phyloP scores from a whole-genome alignment of 495 filamentous ascomycete species.

The Pyronema domesticum region DNA sequence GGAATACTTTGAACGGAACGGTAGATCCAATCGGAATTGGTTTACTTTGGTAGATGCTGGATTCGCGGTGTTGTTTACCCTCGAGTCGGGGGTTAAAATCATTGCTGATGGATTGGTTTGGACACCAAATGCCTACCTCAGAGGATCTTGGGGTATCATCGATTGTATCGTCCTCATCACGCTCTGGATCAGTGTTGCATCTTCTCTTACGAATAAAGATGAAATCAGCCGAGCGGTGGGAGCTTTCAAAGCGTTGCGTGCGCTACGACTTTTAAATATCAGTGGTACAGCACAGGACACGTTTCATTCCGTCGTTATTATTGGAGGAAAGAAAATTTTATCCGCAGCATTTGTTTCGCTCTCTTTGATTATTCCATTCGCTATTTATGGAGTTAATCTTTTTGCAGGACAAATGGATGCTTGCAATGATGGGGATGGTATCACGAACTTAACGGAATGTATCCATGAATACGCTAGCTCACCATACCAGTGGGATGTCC shows the following conservation, averaged over 20 bases:
- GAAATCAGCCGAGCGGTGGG: constrained; percentile 76
- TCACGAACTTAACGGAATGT: constrained; percentile 50
- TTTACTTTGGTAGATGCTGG: constrained; percentile 82
- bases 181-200: constrained; percentile 86
- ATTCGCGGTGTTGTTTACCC: constrained; percentile 72
- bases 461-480: constrained; percentile 60
- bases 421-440: constrained; percentile 56
- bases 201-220: constrained; percentile 58
- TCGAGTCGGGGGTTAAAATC: constrained; percentile 83
- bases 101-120: constrained; percentile 93
- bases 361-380: constrained; percentile 87
- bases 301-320: constrained; percentile 88
- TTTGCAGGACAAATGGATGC: constrained; percentile 64
- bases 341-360: constrained; percentile 81
- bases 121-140: constrained; percentile 93
- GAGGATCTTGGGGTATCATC: constrained; percentile 92
- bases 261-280: constrained; percentile 78
- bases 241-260: constrained; percentile 95
- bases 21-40: constrained; percentile 52
- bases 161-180: constrained; percentile 85
- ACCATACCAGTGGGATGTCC: constrained; percentile 65
- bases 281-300: constrained; percentile 91
- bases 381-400: constrained; percentile 82
- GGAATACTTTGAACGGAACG: constrained; percentile 48
- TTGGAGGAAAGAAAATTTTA: constrained; percentile 82